Base-by-base conservation (phyloP, 768 basidiomycete genomes). In the Amyloporia xantha region DNA sequence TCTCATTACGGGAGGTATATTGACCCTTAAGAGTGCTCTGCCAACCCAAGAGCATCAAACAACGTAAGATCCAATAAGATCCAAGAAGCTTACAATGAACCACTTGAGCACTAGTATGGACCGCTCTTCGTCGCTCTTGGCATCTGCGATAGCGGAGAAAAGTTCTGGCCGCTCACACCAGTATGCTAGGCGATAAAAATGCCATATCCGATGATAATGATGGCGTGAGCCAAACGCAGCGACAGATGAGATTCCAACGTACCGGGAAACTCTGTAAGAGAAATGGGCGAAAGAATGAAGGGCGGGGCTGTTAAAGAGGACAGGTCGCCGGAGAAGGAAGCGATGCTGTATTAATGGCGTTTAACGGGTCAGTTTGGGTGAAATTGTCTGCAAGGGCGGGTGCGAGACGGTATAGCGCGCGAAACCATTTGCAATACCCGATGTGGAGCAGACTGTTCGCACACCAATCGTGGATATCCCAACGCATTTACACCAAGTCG, bases 21-120 rank as follows among this genome's bases (percentile, higher is more conserved):
- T 96, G 93, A 12, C 91, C 94, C 65, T 93, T 96, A 44, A 99
- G 76, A 0, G 95, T 99, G 59, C 84, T 84, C 86, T 86, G n/a
- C n/a, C n/a, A n/a, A 24, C 5, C n/a, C 43, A n/a, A 10, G 24
- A 7, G n/a, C 2, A 45, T 9, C n/a, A 13, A 11, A 12, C 33
- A n/a, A 15, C 30, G 4, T 15, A 5, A 3, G 23, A 27, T 17
- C 35, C 19, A 2, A 3, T 15, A 19, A 4, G 52, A 45, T 11
- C n/a, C 17, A 40, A 19, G 27, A 39, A 49, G 5, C 84, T 58
- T 57, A 89, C 85, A 60, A 99, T 88, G 69, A 98, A 99, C 95
- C 95, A 99, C 59, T 77, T 80, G 39, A 97, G 74, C n/a, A 97
- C 91, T 5, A 82, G 78, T 44, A 89, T 71, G 2, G 82, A 75